Evolutionary conservation across 2,329 filamentous ascomycete species (phyloP), one percentile per base, ranked within the genome.

Genomic region (Aureobasidium sp.): DNA sequence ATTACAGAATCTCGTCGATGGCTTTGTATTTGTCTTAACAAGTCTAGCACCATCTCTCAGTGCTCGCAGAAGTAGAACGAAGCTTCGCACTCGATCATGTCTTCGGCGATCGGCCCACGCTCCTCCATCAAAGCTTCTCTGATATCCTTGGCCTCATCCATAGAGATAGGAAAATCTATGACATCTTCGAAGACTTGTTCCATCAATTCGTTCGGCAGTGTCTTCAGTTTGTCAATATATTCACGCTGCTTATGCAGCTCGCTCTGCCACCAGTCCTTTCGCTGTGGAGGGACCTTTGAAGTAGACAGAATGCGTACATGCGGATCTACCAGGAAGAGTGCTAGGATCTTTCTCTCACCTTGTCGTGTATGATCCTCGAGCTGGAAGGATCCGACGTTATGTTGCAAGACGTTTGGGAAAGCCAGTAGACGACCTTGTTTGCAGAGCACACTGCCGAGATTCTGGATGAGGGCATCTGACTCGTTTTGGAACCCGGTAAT

Each of bases 241-340:
- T 48, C 34, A 10, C 29, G 29, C 13, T 48, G n/a, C 7, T 62
- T 65, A 3, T 20, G 47, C 2, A 65, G n/a, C 34, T 57, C 62
- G 29, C 61, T 61, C 2, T 27, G 52, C 70, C 72, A 77, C 79
- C 79, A 82, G 4, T 76, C 70, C 32, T 73, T 66, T 60, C 75
- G 76, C 64, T 83, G 80, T 0, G 78, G 78, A 5, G 80, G 79
- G 0, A 82, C 73, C 63, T 82, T 80, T 0, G 75, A 74, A 0
- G 78, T 81, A 3, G 73, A 84, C 20, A 83, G 74, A 59, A 86
- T 75, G 13, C 76, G 77, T 8, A 72, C 66, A 34, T 77, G 68
- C 0, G 83, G 84, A 64, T 86, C 82, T 5, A 87, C 78, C 3
- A 87, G 75, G 69, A 80, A 86, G 36, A 86, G 73, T 0, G 79